Conservation (phyloP, 2,329 filamentous ascomycete genomes). For the Colletotrichum aenigma region DNA sequence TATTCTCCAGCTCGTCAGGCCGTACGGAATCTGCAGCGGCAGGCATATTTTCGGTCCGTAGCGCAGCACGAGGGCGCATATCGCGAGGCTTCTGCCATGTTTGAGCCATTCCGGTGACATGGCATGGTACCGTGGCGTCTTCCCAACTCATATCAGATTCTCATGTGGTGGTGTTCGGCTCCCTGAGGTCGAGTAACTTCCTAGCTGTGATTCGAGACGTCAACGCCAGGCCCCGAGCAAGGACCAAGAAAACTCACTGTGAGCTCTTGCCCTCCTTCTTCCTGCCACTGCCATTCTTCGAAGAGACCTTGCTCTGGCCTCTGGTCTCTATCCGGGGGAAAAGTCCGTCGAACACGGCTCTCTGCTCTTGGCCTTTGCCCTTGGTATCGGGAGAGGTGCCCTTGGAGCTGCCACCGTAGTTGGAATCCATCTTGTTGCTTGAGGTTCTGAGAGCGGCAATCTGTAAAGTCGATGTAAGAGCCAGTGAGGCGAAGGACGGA, state of each 20-base stretch:
- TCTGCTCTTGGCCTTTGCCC: conserved; percentile 6
- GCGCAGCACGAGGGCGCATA: background rate
- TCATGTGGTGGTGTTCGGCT: background rate
- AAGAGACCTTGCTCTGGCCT: conserved; percentile 23
- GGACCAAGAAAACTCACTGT: background rate
- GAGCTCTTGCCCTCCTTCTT: conserved; percentile 11
- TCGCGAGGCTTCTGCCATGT: background rate
- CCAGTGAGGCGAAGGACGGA: background rate
- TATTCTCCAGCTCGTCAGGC: background rate
- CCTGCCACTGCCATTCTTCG: conserved; percentile 14
- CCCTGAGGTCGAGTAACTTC: background rate
- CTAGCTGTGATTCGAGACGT: background rate
- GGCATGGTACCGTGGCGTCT: background rate
- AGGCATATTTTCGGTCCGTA: background rate
- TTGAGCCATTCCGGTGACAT: background rate
- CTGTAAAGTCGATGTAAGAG: background rate
- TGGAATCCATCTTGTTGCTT: conserved; percentile 8
- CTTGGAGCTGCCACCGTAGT: conserved; percentile 19
- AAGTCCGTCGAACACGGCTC: conserved; percentile 23
- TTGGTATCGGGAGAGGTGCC: conserved; percentile 13
- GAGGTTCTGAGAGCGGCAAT: conserved; percentile 2
- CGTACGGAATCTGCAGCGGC: background rate
- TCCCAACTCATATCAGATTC: background rate
- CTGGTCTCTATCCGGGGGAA: conserved; percentile 27
- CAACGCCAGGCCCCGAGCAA: background rate